A percentile compares a stretch with the other conserved stretches of the same genome.
Conservation (phyloP, 1,139 yeast genomes). For the Yamadazyma conglobata region DNA sequence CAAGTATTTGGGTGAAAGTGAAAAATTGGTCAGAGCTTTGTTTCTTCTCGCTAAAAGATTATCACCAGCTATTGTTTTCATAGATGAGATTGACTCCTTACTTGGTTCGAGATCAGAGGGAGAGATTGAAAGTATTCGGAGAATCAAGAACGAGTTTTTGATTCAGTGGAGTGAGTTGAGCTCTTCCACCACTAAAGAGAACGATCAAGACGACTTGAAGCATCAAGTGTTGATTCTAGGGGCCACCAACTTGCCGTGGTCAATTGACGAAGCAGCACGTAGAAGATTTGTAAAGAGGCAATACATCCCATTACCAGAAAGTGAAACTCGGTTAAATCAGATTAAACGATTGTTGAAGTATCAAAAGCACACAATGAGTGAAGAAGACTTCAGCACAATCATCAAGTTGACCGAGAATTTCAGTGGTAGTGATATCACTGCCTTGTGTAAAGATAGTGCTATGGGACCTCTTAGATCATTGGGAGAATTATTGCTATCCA, state of each 20-base stretch:
- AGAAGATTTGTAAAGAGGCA: slow-evolving; percentile 91
- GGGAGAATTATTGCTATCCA: slow-evolving; percentile 81
- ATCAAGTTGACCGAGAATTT: slow-evolving; percentile 71
- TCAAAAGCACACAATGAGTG: slow-evolving; percentile 72
- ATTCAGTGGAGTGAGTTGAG: slow-evolving; percentile 96
- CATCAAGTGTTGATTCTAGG: slow-evolving; percentile 84
- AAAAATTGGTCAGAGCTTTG: slow-evolving; percentile 85
- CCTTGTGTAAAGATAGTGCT: slow-evolving; percentile 95
- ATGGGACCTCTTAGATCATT: slow-evolving; percentile 94
- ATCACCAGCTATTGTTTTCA: slow-evolving; percentile 92
- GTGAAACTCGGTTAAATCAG: slow-evolving; percentile 74
- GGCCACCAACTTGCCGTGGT: slow-evolving; percentile 97
- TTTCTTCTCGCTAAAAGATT: slow-evolving; percentile 80
- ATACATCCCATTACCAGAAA: slow-evolving; percentile 92
- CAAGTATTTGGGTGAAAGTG: slow-evolving; percentile 90
- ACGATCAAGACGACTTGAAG: slow-evolving; percentile 42
- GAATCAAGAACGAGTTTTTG: slow-evolving; percentile 90
- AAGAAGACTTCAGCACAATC: slow-evolving; percentile 58
- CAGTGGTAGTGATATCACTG: slow-evolving; percentile 93
- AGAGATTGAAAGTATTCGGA: slow-evolving; percentile 86
- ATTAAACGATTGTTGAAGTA: slow-evolving; percentile 63
- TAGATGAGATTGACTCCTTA: slow-evolving; percentile 93
- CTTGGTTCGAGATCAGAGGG: slow-evolving; percentile 83
- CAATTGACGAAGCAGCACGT: slow-evolving; percentile 96
- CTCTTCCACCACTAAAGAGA: slow-evolving; percentile 61